Evolutionary conservation across 495 filamentous ascomycete genomes (phyloP).

Genomic region (Aspergillus hancockii): DNA sequence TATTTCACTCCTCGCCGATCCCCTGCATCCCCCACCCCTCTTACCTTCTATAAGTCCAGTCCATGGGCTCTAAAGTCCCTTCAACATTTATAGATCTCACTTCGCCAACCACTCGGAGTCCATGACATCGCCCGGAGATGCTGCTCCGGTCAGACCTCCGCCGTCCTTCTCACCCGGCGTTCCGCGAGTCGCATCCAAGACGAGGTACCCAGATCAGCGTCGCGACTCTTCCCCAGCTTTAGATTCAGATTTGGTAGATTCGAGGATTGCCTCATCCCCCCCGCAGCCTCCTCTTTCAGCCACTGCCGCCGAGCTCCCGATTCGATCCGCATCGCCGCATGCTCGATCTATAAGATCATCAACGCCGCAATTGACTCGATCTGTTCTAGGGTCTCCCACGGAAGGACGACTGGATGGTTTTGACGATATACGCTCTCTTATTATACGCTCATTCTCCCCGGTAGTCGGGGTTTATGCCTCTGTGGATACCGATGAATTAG

Average conservation of each 20-base stretch:
- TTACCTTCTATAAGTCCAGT: conserved; percentile 19
- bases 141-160: conserved; percentile 59
- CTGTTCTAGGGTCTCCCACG: conserved; percentile 55
- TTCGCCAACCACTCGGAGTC: conserved; percentile 39
- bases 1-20: background rate
- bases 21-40: background rate
- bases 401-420: conserved; percentile 49
- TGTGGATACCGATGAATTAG: conserved; percentile 75
- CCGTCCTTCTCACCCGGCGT: conserved; percentile 56
- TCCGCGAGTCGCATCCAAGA: conserved; percentile 54
- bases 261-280: conserved; percentile 53
- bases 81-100: conserved; percentile 7
- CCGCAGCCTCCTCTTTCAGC: conserved; percentile 35
- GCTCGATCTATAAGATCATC: conserved; percentile 63
- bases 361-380: conserved; percentile 56
- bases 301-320: conserved; percentile 39
- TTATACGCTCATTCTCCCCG: conserved; percentile 83
- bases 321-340: conserved; percentile 50
- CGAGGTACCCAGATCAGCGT: conserved; percentile 41
- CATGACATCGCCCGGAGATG: conserved; percentile 66
- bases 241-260: conserved; percentile 50
- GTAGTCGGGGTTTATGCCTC: conserved; percentile 84
- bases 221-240: conserved; percentile 42
- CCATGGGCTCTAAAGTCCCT: conserved; percentile 36
- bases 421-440: conserved; percentile 70